Percentiles rank a stretch among this genome's conserved stretches.
Evolutionary conservation across 2,329 filamentous ascomycete genomes (phyloP).

Genomic region (Lachnellula occidentalis): DNA sequence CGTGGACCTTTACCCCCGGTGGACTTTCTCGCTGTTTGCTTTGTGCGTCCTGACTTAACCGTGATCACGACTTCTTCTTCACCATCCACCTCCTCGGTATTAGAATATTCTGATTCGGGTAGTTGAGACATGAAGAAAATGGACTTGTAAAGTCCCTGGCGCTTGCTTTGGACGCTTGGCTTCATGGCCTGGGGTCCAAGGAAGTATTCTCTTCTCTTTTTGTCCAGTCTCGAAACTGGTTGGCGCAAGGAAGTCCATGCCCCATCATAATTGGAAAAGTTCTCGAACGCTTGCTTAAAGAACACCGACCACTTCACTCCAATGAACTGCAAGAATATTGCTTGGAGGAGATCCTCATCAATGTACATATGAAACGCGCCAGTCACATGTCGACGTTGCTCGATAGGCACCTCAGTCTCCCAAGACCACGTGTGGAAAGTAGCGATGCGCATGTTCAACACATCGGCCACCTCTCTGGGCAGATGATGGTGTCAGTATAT

Average conservation of each 20-base stretch:
- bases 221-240: constrained; percentile 14
- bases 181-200: constrained; percentile 17
- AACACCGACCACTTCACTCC: constrained; percentile 46
- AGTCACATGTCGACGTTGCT: constrained; percentile 50
- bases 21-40: constrained; percentile 55
- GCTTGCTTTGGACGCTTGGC: constrained; percentile 20
- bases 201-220: constrained; percentile 23
- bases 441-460: constrained; percentile 51
- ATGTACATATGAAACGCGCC: constrained; percentile 56
- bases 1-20: constrained; percentile 67
- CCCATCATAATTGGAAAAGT: constrained; percentile 19
- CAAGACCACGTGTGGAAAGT: constrained; percentile 48
- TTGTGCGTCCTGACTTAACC: neutral
- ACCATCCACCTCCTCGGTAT: constrained; percentile 12
- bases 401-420: constrained; percentile 41
- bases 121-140: constrained; percentile 29
- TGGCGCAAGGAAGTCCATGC: constrained; percentile 22
- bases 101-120: constrained; percentile 16
- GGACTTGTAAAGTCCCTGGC: constrained; percentile 23
- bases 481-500: neutral
- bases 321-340: constrained; percentile 49
- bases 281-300: constrained; percentile 38
- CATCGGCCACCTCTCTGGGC: constrained; percentile 46
- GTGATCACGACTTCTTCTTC: constrained; percentile 24
- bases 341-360: constrained; percentile 53